Conservation (phyloP, 2,329 filamentous ascomycete genomes). For the Trichoderma sp. region DNA sequence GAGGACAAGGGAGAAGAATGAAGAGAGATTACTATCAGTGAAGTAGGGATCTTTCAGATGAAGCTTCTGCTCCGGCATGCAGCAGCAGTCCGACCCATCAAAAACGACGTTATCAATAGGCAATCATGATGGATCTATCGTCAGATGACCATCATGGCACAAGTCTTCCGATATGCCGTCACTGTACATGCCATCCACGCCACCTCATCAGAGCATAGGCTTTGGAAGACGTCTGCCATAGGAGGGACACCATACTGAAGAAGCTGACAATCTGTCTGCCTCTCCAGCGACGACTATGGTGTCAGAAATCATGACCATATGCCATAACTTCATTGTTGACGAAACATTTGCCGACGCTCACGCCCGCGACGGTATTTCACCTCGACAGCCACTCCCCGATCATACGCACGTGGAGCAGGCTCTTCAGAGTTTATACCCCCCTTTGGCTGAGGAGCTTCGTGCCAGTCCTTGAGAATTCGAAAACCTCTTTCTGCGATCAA, state of each 20-base stretch:
- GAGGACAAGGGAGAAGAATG: not conserved
- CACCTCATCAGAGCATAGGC: not conserved
- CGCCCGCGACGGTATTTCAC: not conserved
- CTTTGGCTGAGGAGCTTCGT: constrained; percentile 23
- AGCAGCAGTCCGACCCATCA: not conserved
- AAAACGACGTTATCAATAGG: not conserved
- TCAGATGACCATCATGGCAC: constrained; percentile 2
- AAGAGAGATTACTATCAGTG: not conserved
- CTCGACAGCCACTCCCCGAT: not conserved
- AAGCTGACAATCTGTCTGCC: not conserved
- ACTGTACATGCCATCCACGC: not conserved
- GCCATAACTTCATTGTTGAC: not conserved
- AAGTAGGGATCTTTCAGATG: not conserved
- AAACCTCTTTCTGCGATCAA: constrained; percentile 36
- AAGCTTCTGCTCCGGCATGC: not conserved
- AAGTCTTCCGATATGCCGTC: constrained; percentile 8
- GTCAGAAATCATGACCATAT: not conserved
- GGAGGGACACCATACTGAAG: not conserved
- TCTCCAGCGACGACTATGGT: not conserved
- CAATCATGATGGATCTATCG: not conserved
- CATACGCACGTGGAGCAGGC: not conserved
- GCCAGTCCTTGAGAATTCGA: constrained; percentile 15
- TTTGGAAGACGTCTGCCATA: not conserved
- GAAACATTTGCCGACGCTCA: not conserved
- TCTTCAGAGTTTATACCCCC: constrained; percentile 11